Base-by-base conservation (phyloP, 441 rosid species). In the Pelargonium citronellum region DNA sequence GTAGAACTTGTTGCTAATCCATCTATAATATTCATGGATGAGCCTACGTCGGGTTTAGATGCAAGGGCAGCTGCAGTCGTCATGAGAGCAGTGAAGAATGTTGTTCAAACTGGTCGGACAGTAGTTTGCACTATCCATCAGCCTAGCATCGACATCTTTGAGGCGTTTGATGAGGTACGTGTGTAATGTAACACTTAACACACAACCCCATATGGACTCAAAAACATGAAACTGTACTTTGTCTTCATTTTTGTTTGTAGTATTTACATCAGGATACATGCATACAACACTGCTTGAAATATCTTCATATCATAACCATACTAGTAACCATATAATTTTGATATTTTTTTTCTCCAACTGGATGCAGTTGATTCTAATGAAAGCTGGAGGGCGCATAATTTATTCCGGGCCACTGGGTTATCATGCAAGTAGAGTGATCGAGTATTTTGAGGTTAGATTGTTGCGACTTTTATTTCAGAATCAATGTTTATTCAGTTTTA, bases 1-100 rank as follows among this genome's bases (percentile, higher is more conserved):
- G 89, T 88, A 69, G 89, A 88, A 81, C 89, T 88, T 46, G 91
- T 88, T 67, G 81, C 93, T n/a, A 88, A 88, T 71, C 90, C 90
- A 53, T 86, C 89, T 43, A 79, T 88, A 64, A 82, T 88, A 7
- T 88, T 89, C 69, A 81, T 87, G 94, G 94, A 89, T 70, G 94
- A 89, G 67, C 94, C 94, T 3, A 87, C 91, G 6, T 78, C 89
- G 7, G 88, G 94, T 39, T 74, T 89, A 39, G 94, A 89, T 78
- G 94, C 91, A 37, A 82, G 89, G 73, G 84, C 91, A 22, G 91
- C 93, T 27, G 91, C 93, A 24, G 85, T 88, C 73, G 93, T 88
- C 19, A 85, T 86, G 86, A 78, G 93, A 64, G 88, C 87, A 41
- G 89, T 84, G 72, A 88, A 84, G 70, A 88, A 86, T 69, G 77